Conservation (phyloP, 768 basidiomycete species). For the Phlegmacium glaucopus region DNA sequence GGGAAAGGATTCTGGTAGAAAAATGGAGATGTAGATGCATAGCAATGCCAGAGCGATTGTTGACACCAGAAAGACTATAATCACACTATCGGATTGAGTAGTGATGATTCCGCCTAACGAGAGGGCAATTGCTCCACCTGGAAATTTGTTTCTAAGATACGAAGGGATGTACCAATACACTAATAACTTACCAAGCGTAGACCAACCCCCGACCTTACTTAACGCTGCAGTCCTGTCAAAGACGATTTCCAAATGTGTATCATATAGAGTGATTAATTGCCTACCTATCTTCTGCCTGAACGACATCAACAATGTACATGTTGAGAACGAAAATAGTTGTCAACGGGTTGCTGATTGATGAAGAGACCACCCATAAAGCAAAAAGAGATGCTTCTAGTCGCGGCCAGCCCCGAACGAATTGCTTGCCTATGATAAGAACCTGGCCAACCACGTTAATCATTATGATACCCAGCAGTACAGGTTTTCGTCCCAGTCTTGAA, state of each 20-base stretch:
- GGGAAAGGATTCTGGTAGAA: conserved; percentile 11
- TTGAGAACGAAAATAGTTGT: conserved; percentile 4
- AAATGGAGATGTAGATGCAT: neutral
- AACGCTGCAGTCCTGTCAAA: conserved; percentile 4
- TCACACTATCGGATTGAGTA: neutral
- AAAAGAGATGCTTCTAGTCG: conserved; percentile 1
- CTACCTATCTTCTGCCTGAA: conserved; percentile 8
- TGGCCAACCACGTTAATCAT: neutral
- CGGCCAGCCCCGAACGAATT: conserved; percentile 6
- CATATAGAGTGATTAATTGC: neutral
- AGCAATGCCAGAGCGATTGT: neutral
- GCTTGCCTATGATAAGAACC: neutral
- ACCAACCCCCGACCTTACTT: conserved; percentile 8
- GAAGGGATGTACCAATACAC: too few relatives aligned
- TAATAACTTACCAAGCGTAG: neutral
- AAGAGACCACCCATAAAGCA: neutral
- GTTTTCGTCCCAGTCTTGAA: conserved; percentile 7
- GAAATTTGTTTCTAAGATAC: too few relatives aligned
- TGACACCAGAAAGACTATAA: conserved; percentile 3
- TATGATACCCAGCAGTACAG: conserved; percentile 3
- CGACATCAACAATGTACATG: conserved; percentile 8
- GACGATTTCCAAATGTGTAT: neutral
- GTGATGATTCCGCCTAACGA: conserved; percentile 9
- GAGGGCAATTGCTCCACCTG: conserved; percentile 6
- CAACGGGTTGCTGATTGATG: neutral